These are phyloP conservation scores for Camelina sativa DNA, from an alignment of 345 rosid genomes.

Conservation along the genomic window DNA sequence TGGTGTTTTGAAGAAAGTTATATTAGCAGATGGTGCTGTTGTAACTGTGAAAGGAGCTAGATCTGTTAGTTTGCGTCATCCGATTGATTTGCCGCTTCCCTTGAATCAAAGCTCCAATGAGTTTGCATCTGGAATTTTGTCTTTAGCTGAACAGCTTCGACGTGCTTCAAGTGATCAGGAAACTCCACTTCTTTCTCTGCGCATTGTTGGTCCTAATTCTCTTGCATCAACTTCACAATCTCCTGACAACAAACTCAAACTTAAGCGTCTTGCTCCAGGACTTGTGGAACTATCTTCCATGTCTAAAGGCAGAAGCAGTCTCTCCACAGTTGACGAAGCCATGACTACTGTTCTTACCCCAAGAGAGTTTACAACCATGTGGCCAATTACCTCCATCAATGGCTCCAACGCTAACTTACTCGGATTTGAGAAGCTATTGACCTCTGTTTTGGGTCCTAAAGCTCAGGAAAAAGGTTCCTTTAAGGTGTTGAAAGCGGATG, in stretches of 20 bases:
- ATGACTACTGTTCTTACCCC: constrained; percentile 66
- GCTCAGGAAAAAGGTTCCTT: constrained; percentile 71
- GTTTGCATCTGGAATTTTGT: constrained; percentile 85
- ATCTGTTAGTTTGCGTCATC: constrained; percentile 91
- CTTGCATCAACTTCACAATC: constrained; percentile 67
- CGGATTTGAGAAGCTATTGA: constrained; percentile 75
- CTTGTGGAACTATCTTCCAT: constrained; percentile 74
- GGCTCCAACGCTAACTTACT: constrained; percentile 72
- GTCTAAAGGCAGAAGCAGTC: constrained; percentile 48
- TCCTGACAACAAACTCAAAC: constrained; percentile 69
- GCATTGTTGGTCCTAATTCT: constrained; percentile 88
- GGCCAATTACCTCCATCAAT: constrained; percentile 86
- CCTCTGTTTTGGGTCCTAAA: constrained; percentile 81
- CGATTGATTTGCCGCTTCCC: constrained; percentile 82
- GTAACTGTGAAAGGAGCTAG: constrained; percentile 94
- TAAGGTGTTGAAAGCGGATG: constrained; percentile 76
- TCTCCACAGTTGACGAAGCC: constrained; percentile 47
- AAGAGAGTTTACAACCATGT: constrained; percentile 74
- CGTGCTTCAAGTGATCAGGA: constrained; percentile 53
- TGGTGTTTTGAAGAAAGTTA: constrained; percentile 87
- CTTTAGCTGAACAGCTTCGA: constrained; percentile 81
- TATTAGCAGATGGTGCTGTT: constrained; percentile 87
- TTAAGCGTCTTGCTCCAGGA: constrained; percentile 90
- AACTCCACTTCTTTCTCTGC: constrained; percentile 72
- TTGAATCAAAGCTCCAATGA: constrained; percentile 61